phyloP scores from a whole-genome alignment of 75 land plant genomes.

The Larix kaempferi region DNA sequence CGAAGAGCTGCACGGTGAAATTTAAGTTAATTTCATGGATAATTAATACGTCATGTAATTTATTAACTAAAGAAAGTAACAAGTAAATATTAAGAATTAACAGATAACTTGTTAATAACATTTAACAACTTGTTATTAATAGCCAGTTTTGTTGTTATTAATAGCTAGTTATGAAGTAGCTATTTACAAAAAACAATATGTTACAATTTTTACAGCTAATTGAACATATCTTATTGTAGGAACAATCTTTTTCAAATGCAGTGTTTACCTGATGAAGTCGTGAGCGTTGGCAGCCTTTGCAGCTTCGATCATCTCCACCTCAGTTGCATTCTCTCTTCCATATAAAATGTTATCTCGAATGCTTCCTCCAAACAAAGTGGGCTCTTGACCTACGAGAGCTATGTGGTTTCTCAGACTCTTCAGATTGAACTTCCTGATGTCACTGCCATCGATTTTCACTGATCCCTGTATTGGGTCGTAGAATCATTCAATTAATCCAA shows the following conservation, averaged over 20 bases:
- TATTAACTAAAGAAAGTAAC: no score
- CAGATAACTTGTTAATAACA: no score
- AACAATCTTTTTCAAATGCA: background rate
- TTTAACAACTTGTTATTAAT: no score
- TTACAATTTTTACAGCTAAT: no score
- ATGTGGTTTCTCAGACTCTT: conserved; percentile 43
- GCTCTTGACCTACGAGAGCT: conserved; percentile 66
- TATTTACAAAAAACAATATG: no score
- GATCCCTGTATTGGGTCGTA: conserved; percentile 31
- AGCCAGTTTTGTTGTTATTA: no score
- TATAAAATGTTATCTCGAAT: conserved; percentile 67
- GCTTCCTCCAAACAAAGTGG: conserved; percentile 59
- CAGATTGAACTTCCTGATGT: conserved; percentile 38
- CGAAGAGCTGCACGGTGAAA: no score
- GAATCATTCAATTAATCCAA: conserved; percentile 41
- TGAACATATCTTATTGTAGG: no score
- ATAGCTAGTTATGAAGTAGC: no score
- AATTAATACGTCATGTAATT: no score
- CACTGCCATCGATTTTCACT: conserved; percentile 31
- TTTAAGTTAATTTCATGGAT: no score
- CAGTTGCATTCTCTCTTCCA: conserved; percentile 40
- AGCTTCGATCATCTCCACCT: conserved; percentile 59
- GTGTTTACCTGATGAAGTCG: conserved; percentile 71
- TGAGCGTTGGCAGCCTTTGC: conserved; percentile 76
- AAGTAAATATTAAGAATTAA: no score